These are phyloP conservation scores for Hortiboletus campestris DNA, from an alignment of 768 basidiomycete genomes.

Conservation along the genomic window DNA sequence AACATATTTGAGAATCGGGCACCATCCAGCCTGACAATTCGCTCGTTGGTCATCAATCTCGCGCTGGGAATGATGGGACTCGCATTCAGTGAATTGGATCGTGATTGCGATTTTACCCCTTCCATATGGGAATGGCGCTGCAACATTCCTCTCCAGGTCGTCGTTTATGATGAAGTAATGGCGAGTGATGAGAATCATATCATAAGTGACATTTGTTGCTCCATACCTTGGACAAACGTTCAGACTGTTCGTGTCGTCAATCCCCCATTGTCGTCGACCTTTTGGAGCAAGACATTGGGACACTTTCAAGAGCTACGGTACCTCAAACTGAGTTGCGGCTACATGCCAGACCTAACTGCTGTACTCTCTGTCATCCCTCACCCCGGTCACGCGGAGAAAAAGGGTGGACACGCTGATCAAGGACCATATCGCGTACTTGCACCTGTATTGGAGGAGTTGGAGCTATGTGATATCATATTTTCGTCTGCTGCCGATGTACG, in stretches of 20 bases:
- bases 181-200: not conserved
- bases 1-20: not conserved
- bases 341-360: not conserved
- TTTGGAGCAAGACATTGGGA: conserved; percentile 1
- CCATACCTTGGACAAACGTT: not conserved
- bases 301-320: not conserved
- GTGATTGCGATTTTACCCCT: not conserved
- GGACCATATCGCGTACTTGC: not conserved
- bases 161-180: not conserved
- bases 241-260: not conserved
- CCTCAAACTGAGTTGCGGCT: not conserved
- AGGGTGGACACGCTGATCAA: not conserved
- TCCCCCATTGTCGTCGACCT: not conserved
- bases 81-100: not conserved
- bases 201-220: not conserved
- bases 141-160: not conserved
- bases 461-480: not conserved
- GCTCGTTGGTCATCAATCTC: not conserved
- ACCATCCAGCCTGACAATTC: not conserved
- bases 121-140: no score
- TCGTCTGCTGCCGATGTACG: not conserved
- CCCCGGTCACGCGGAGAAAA: not conserved
- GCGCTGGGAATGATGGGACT: not conserved
- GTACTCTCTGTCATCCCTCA: not conserved
- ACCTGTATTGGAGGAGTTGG: not conserved